Evolutionary conservation across 2,329 filamentous ascomycete species (phyloP).

Genomic region (Bisporella sp.): DNA sequence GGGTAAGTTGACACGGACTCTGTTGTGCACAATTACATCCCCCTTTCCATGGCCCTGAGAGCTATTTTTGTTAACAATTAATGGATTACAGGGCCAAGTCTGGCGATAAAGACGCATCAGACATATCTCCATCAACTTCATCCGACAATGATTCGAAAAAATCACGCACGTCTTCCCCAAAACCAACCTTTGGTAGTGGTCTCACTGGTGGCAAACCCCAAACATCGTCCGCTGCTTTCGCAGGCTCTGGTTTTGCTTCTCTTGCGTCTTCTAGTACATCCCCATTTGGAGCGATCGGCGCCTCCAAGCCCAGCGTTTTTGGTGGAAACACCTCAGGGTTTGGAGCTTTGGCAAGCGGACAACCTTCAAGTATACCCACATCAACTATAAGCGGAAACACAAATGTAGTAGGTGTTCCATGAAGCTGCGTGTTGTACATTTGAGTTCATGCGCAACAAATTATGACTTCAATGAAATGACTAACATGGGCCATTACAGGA

Average conservation of each 20-base stretch:
- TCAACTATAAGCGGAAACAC: conserved; percentile 27
- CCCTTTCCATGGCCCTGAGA: too few relatives aligned
- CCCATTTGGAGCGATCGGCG: conserved; percentile 53
- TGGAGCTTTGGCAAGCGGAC: conserved; percentile 32
- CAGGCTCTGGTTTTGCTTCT: conserved; percentile 60
- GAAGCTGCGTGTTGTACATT: neutral
- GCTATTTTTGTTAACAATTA: too few relatives aligned
- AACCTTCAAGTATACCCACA: conserved; percentile 22
- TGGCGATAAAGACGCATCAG: neutral
- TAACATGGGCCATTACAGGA: neutral
- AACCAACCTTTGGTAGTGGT: conserved; percentile 13
- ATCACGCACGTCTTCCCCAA: conserved; percentile 5
- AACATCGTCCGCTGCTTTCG: conserved; percentile 57
- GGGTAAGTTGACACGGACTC: neutral
- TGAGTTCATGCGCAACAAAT: neutral
- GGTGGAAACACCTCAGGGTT: conserved; percentile 39
- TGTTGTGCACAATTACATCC: neutral
- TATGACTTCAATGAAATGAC: too few relatives aligned
- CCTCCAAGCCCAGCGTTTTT: conserved; percentile 43
- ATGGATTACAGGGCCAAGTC: too few relatives aligned
- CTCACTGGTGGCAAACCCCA: conserved; percentile 9
- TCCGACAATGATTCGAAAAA: neutral
- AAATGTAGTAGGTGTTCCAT: neutral
- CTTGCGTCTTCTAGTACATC: conserved; percentile 55
- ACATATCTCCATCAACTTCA: neutral